Percentiles rank a stretch among this genome's conserved stretches.
phyloP scores from a whole-genome alignment of 768 basidiomycete genomes.

The Lactifluus volemus region DNA sequence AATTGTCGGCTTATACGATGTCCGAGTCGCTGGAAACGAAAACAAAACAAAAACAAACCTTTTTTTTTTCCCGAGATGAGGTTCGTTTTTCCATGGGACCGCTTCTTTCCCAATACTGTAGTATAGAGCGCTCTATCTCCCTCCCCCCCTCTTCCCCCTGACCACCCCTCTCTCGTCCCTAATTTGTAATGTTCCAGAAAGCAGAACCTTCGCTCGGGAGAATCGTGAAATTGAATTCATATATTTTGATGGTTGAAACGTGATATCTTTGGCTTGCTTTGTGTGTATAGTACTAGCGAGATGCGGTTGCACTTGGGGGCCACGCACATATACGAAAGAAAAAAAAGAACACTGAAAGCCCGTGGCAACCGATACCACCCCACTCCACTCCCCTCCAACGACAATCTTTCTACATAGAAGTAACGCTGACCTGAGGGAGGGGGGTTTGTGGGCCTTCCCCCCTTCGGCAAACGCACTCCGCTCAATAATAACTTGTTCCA shows the following conservation, averaged over 20 bases:
- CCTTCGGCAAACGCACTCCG: too few relatives aligned
- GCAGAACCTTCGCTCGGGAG: neutral
- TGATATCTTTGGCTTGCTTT: slow-evolving; percentile 12
- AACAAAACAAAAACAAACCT: neutral
- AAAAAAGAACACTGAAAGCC: neutral
- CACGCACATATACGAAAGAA: neutral
- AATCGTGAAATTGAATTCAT: neutral
- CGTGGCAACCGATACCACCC: slow-evolving; percentile 1
- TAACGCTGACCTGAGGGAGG: too few relatives aligned
- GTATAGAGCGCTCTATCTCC: slow-evolving; percentile 1
- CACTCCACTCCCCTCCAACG: too few relatives aligned
- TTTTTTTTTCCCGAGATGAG: too few relatives aligned
- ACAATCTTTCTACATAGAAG: too few relatives aligned
- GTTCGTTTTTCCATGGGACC: neutral
- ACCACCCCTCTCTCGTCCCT: neutral
- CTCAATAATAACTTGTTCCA: too few relatives aligned
- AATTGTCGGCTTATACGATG: neutral
- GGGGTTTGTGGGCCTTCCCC: too few relatives aligned
- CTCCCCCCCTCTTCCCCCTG: neutral
- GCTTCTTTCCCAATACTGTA: neutral
- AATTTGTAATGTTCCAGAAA: slow-evolving; percentile 6
- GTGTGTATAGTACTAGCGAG: neutral
- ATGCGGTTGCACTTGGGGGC: neutral
- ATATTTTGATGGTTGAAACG: neutral
- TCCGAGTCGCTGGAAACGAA: neutral